Evolutionary conservation across 108 stramenopile species (phyloP), one percentile per base, ranked within the genome.

Genomic region (Ochromonas danica): DNA sequence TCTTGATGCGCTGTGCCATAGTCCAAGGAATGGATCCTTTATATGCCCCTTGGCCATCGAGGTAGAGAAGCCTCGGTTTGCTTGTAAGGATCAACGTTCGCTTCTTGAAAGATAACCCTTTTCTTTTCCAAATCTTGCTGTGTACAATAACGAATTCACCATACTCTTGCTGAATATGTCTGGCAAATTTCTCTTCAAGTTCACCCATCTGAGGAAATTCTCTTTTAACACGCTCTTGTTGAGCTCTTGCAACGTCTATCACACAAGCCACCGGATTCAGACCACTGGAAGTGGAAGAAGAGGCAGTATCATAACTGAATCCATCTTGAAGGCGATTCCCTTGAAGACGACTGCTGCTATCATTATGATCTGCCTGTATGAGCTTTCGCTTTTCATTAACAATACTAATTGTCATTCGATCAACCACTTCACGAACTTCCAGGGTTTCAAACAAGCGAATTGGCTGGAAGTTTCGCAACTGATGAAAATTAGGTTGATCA

Each of bases 391-490:
- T 57, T 35, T 67, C 63, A 67, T 67, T 28, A 31, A 33, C 63
- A 36, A 67, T 67, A 67, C 63, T 67, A 6, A 35, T 67, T 10
- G 30, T 67, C n/a, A n/a, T n/a, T 28, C 63, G 63, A 67, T 67
- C 63, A 67, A 67, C 63, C 6, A 10, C 25, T 35, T 3, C 17
- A 10, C 31, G 17, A 33, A 67, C 25, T 10, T 67, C 63, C 10
- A 67, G 17, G 3, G 63, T 67, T 36, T 67, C 63, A 67, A 35
- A 67, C 31, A 67, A 67, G 3, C 6, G 30, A 31, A 67, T 31
- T 35, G 63, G 63, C 25, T 31, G 6, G 25, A 67, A 67, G 17
- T 3, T 10, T 31, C 25, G 3, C 25, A 67, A 67, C 25, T 67
- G 63, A 36, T 67, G 63, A 67, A 67, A 67, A 67, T 67, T 67